A percentile compares a stretch with the other conserved stretches of the same genome.
Conservation (phyloP, 192 early-diverging fungal species). For the Chytriomyces confervae region DNA sequence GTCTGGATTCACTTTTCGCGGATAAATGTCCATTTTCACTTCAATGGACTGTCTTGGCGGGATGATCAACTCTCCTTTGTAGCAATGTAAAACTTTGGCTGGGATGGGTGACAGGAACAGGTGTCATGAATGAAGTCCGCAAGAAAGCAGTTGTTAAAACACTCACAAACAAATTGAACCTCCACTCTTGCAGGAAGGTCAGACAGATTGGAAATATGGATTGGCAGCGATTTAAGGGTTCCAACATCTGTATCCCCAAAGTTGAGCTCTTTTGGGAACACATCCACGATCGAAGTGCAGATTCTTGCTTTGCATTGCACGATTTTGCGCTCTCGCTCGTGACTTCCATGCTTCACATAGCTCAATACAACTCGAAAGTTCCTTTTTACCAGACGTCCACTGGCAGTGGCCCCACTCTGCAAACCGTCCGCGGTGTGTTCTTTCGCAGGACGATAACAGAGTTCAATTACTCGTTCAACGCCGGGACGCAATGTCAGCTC, state of each 20-base stretch:
- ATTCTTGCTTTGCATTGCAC: slow-evolving; percentile 89
- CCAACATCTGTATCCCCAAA: slow-evolving; percentile 98
- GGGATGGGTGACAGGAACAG: background rate
- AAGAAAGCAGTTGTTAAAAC: background rate
- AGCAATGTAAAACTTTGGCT: slow-evolving; percentile 91
- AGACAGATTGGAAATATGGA: slow-evolving; percentile 84
- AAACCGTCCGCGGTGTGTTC: slow-evolving; percentile 44
- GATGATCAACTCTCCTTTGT: slow-evolving; percentile 72
- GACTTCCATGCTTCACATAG: slow-evolving; percentile 47
- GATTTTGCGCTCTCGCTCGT: slow-evolving; percentile 70
- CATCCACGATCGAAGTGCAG: slow-evolving; percentile 92
- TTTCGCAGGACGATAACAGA: slow-evolving; percentile 77
- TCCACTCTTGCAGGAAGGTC: slow-evolving; percentile 84
- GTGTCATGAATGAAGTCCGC: background rate
- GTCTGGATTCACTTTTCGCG: slow-evolving; percentile 96
- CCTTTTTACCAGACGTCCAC: slow-evolving; percentile 58
- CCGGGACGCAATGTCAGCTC: slow-evolving; percentile 87
- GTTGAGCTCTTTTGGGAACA: slow-evolving; percentile 80
- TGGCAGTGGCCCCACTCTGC: slow-evolving; percentile 67
- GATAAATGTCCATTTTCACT: slow-evolving; percentile 93
- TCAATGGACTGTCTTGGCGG: slow-evolving; percentile 78
- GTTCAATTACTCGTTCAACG: slow-evolving; percentile 77
- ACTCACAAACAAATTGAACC: slow-evolving; percentile 70
- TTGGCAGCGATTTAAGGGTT: slow-evolving; percentile 83
- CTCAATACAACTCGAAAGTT: slow-evolving; percentile 48